Percentiles rank a stretch among this genome's conserved stretches.
These are phyloP conservation scores for Balakata baccata DNA, from an alignment of 345 rosid genomes.

Conservation along the genomic window DNA sequence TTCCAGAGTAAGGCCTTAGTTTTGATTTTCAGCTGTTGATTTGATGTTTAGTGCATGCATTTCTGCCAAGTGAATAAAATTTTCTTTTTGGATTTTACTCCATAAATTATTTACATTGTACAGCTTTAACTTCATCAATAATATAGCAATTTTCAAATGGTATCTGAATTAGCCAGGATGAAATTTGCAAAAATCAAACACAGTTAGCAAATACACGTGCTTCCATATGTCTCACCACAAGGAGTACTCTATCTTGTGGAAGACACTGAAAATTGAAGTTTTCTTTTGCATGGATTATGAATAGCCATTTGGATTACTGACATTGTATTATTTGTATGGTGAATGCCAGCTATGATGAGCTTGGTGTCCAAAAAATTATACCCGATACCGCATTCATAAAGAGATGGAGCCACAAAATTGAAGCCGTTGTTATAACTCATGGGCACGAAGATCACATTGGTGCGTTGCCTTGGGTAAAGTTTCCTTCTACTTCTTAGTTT, in stretches of 20 bases:
- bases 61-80: no score
- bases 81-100: no score
- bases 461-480: constrained; percentile 99
- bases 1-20: constrained; percentile 74
- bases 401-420: constrained; percentile 94
- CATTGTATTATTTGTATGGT: constrained; percentile 11
- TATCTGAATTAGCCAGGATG: no score
- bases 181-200: no score
- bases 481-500: constrained; percentile 41
- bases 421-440: constrained; percentile 93
- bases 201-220: no score
- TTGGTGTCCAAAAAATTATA: constrained; percentile 87
- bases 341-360: constrained; percentile 75
- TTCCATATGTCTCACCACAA: no score
- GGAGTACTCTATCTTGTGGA: background rate
- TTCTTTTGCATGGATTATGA: background rate
- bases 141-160: no score
- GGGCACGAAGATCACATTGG: constrained; percentile 99
- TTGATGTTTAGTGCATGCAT: constrained; percentile 13
- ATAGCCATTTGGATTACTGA: constrained; percentile 9
- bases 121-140: no score
- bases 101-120: no score
- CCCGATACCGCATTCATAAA: constrained; percentile 95
- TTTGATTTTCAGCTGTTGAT: background rate
- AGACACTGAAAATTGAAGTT: background rate